Percentiles rank a stretch among this genome's conserved stretches.
Evolutionary conservation across 192 early-diverging fungal species (phyloP).

Genomic region (Coemansia guatemalensis): DNA sequence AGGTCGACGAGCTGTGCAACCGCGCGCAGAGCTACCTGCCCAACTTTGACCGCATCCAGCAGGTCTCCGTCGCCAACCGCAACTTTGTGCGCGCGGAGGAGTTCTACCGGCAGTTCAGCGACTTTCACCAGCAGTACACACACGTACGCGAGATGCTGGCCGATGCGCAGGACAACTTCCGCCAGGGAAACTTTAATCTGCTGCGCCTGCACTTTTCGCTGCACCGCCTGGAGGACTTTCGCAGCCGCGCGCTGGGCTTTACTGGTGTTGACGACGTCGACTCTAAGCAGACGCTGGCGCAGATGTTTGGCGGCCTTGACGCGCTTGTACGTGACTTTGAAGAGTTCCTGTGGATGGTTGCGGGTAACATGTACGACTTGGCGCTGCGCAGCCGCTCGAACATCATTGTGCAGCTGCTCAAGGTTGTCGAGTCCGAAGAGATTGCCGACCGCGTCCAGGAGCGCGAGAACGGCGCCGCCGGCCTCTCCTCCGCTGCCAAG

Average conservation of each 20-base stretch:
- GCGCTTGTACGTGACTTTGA: conserved; percentile 81
- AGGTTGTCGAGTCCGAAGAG: conserved; percentile 95
- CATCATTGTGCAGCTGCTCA: conserved; percentile 85
- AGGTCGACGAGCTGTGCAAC: conserved; percentile 83
- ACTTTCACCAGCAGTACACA: conserved; percentile 78
- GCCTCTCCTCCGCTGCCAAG: conserved; percentile 10
- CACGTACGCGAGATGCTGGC: conserved; percentile 68
- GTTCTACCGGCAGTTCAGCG: conserved; percentile 84
- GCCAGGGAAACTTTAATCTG: conserved; percentile 62
- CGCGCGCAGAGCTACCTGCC: conserved; percentile 83
- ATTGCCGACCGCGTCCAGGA: conserved; percentile 63
- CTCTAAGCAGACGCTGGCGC: conserved; percentile 77
- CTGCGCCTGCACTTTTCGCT: conserved; percentile 87
- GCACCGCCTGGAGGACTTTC: conserved; percentile 83
- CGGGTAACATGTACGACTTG: conserved; percentile 76
- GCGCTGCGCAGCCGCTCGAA: conserved; percentile 66
- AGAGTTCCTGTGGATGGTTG: conserved; percentile 81
- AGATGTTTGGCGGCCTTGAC: conserved; percentile 86
- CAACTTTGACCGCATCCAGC: conserved; percentile 88
- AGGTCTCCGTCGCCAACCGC: conserved; percentile 90
- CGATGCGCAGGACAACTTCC: conserved; percentile 58
- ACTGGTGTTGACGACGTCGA: conserved; percentile 70
- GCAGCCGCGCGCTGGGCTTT: conserved; percentile 80
- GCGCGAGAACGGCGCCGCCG: conserved; percentile 36
- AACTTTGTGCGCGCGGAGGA: conserved; percentile 91